Conservation (phyloP, 768 basidiomycete genomes). For the Lactarius evosmus region DNA sequence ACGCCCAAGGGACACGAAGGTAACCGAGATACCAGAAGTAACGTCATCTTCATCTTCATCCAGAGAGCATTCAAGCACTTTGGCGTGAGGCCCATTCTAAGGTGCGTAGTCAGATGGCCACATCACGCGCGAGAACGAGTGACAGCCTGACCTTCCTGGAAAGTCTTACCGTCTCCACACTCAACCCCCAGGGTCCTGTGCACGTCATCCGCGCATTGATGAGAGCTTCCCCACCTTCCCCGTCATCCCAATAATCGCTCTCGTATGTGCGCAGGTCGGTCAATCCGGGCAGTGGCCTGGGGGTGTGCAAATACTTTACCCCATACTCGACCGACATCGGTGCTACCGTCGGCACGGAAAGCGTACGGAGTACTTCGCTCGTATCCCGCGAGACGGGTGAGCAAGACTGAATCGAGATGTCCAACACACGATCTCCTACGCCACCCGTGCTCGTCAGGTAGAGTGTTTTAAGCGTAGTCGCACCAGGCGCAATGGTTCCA, state of each 20-base stretch:
- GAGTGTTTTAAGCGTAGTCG: conserved; percentile 57
- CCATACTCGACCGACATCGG: conserved; percentile 56
- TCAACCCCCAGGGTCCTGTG: conserved; percentile 52
- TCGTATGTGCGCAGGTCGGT: conserved; percentile 56
- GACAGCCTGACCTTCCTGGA: conserved; percentile 45
- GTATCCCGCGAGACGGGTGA: conserved; percentile 33
- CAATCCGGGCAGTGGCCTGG: conserved; percentile 43
- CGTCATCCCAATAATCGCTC: conserved; percentile 49
- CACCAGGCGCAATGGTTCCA: conserved; percentile 60
- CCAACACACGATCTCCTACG: conserved; percentile 69
- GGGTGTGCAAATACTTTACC: conserved; percentile 50
- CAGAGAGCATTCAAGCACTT: conserved; percentile 51
- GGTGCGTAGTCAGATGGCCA: conserved; percentile 1
- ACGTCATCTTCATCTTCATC: conserved; percentile 43
- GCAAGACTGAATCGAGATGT: conserved; percentile 74
- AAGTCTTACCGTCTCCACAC: conserved; percentile 49
- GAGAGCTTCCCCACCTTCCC: conserved; percentile 53
- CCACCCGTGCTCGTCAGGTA: conserved; percentile 58
- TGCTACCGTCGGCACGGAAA: conserved; percentile 62
- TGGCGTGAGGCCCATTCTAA: conserved; percentile 46
- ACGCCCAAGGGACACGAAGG: neutral
- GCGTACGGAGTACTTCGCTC: conserved; percentile 64
- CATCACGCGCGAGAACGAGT: neutral
- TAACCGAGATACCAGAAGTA: conserved; percentile 41
- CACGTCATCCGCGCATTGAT: conserved; percentile 52